Evolutionary conservation across 2,329 filamentous ascomycete genomes (phyloP), one percentile per base, ranked within the genome.

Genomic region (Ampelomyces quisqualis): DNA sequence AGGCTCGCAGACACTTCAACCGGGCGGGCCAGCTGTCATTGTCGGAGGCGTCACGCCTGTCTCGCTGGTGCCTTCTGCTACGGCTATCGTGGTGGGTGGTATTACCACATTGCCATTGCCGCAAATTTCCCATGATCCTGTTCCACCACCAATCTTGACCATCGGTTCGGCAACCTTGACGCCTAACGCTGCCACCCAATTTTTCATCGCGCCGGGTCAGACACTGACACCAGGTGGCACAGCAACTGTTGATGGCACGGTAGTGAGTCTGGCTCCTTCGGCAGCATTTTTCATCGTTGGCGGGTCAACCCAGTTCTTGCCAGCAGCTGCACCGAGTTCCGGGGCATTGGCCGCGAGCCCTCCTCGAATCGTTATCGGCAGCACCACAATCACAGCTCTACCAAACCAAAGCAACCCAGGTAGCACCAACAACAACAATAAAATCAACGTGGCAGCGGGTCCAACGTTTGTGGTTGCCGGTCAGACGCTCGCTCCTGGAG

Each of bases 161-260:
- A 51, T 76, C 14, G 71, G 70, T 9, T 62, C 60, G 0, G 55
- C 61, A 2, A 68, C 61, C 1, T 61, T 71, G 20, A 73, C 70
- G 1, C 69, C 68, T 2, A 74, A 75, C 49, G 71, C 71, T 22
- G 70, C 71, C 3, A 74, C 71, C 1, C 71, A 74, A 27, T 75
- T 70, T 57, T 67, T 67, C 33, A 48, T 76, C 4, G 65, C 46
- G 1, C 61, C 69, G 2, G 70, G 68, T 6, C 58, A 67, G 29
- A 68, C 58, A 1, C 49, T 70, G 6, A 65, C 60, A 3, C 59
- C 67, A 13, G 68, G 73, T 10, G 72, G 70, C 1, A 60, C 62
- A 8, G 71, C 60, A 1, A 63, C 65, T 1, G 39, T 72, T 1
- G 59, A 58, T 34, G 70, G 68, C 1, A 70, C 66, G 9, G 58